These are phyloP conservation scores for Populus euphratica DNA, from an alignment of 345 rosid species.

Conservation along the genomic window DNA sequence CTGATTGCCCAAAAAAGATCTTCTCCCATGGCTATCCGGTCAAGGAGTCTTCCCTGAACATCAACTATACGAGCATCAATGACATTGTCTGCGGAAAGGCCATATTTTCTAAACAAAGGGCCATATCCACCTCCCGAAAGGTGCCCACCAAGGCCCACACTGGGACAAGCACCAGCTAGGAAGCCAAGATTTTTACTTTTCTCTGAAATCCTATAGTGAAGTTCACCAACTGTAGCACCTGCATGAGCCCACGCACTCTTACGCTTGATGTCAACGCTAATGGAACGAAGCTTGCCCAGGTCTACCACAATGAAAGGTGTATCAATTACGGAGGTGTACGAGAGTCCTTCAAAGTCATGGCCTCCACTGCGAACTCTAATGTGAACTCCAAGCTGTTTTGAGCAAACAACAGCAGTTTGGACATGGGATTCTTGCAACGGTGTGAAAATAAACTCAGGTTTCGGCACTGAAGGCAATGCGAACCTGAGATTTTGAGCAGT, in stretches of 20 bases:
- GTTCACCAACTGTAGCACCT: slow-evolving; percentile 23
- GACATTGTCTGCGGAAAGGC: slow-evolving; percentile 18
- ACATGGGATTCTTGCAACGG: slow-evolving; percentile 29
- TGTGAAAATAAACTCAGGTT: slow-evolving; percentile 25
- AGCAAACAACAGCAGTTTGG: slow-evolving; percentile 25
- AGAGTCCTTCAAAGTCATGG: slow-evolving; percentile 22
- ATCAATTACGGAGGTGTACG: slow-evolving; percentile 12
- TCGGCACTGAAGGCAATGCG: slow-evolving; percentile 19
- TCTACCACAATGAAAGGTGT: slow-evolving; percentile 14
- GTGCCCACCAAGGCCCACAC: slow-evolving; percentile 21
- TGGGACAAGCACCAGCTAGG: slow-evolving; percentile 15
- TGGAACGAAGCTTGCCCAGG: slow-evolving; percentile 13
- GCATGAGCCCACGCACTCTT: slow-evolving; percentile 24
- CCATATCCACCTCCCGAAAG: slow-evolving; percentile 25
- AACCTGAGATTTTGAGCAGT: slow-evolving; percentile 29
- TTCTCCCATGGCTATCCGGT: slow-evolving; percentile 13
- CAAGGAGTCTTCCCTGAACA: slow-evolving; percentile 8
- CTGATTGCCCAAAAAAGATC: slow-evolving; percentile 23
- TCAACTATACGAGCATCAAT: slow-evolving; percentile 17
- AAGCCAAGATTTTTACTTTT: slow-evolving; percentile 20
- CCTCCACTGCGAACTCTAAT: slow-evolving; percentile 27
- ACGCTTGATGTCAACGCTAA: not conserved
- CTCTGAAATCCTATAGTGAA: slow-evolving; percentile 9
- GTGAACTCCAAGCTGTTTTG: slow-evolving; percentile 17
- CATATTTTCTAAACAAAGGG: slow-evolving; percentile 20